Evolutionary conservation across 1,284 basidiomycete species (phyloP), one percentile per base, ranked within the genome.

Genomic region (Cutaneotrichosporon curvatum): DNA sequence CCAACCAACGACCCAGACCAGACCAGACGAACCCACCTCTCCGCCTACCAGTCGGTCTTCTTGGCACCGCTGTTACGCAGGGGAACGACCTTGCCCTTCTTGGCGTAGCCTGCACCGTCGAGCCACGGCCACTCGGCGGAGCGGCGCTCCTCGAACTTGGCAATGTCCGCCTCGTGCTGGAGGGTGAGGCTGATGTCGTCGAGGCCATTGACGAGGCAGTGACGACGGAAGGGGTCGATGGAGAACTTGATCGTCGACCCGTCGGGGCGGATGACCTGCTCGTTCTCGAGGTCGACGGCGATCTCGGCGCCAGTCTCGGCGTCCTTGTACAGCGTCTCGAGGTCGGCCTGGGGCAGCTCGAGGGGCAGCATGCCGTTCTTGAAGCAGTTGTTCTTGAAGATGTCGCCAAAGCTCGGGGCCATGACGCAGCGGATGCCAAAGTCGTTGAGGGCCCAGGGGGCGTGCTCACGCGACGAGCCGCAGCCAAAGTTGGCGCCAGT

Each of bases 361-460:
- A 96, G 77, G 15, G 90, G 88, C 37, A 96, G 78, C 87, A 95
- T 92, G 48, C 92, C 91, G 70, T 96, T 95, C 73, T 95, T 92
- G 84, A 92, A 88, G 54, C 85, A 81, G 71, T 72, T 72, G 62
- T 67, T 72, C 53, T 65, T 68, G 81, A 94, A 94, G 63, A 96
- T 96, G 60, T 96, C 92, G 32, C 87, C 91, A 64, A 94, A 94
- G 62, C 85, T 90, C 3, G 88, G 89, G 1, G 90, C 88, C 65
- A 96, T 91, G 59, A 96, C 76, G 67, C 85, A 87, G 48, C 85
- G 80, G 63, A 96, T 94, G 23, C 91, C 91, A 67, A 95, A 96
- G 72, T 96, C 89, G 63, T 90, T 87, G 79, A 96, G 75, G 68
- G 90, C 90, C 91, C 91, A 96, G 1, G 90, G 89, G 14, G 91